These are phyloP conservation scores for Candida krabiensis DNA, from an alignment of 805 yeast genomes.

Conservation along the genomic window DNA sequence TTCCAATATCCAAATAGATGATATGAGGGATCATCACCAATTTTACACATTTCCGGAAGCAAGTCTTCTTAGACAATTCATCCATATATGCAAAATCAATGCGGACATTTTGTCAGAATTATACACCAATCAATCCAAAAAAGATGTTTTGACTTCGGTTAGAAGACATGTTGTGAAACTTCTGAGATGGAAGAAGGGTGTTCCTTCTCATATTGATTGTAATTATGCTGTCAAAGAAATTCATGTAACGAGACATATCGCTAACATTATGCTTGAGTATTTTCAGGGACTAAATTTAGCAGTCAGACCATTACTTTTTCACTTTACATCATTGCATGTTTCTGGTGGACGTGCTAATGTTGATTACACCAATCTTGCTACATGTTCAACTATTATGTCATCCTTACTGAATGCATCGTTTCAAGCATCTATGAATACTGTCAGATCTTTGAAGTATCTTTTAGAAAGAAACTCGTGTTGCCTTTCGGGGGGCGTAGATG, in stretches of 20 bases:
- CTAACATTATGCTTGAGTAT: slow-evolving; percentile 70
- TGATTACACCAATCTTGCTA: slow-evolving; percentile 53
- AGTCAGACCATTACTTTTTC: slow-evolving; percentile 67
- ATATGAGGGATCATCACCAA: slow-evolving; percentile 50
- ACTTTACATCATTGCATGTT: slow-evolving; percentile 62
- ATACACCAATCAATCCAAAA: slow-evolving; percentile 65
- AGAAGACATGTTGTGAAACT: slow-evolving; percentile 62
- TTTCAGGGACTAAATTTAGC: slow-evolving; percentile 76
- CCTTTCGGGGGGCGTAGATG: slow-evolving; percentile 71
- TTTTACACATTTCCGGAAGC: slow-evolving; percentile 69
- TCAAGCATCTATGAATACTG: slow-evolving; percentile 70
- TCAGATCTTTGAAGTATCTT: slow-evolving; percentile 64
- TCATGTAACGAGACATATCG: slow-evolving; percentile 54
- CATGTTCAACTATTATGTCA: slow-evolving; percentile 60
- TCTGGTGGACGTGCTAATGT: slow-evolving; percentile 29
- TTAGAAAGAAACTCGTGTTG: slow-evolving; percentile 67
- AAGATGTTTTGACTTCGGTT: slow-evolving; percentile 63
- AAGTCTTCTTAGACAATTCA: slow-evolving; percentile 64
- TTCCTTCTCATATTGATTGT: slow-evolving; percentile 60
- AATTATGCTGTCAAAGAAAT: slow-evolving; percentile 49
- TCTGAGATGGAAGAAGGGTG: slow-evolving; percentile 58
- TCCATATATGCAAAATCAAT: slow-evolving; percentile 67
- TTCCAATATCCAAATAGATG: slow-evolving; percentile 54
- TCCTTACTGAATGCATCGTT: slow-evolving; percentile 67
- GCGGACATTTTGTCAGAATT: slow-evolving; percentile 62